Base-by-base conservation (phyloP, 352 stramenopile species). In the Pythium pectinolyticum region DNA sequence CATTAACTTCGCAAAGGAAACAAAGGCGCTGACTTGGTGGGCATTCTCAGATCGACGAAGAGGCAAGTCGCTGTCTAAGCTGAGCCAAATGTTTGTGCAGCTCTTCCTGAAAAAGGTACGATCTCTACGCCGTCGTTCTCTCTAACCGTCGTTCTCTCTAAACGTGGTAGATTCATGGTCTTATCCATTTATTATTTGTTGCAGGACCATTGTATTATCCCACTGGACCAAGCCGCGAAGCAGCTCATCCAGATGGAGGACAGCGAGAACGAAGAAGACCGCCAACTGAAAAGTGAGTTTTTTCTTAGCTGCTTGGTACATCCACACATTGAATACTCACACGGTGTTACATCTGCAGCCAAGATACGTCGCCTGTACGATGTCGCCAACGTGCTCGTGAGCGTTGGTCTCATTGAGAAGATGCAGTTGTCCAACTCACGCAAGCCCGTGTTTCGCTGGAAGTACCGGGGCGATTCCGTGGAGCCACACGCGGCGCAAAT, bases 311-410 rank as follows among this genome's bases (percentile, higher is more conserved):
- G 32, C 7, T 37, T 7, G 32, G 19, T 19, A 48, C 12, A 17
- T 40, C 19, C 6, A 2, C 4, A 20, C 20, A 10, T 35, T 39
- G 22, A 17, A 22, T 25, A 40, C 30, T 62, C 20, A 48, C 17
- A 50, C 31, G 22, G 20, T 32, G 8, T 34, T 35, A 10, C n/a
- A 40, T 30, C 32, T n/a, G 25, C 68, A 95, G 86, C 95, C 47
- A 98, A 98, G 65, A 97, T 98, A 62, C 89, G 96, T 19, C 84
- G 96, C 25, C 84, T 99, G 27, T 99, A 99, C 62, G 96, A 99
- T 60, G 97, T 99, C 69, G 96, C 96, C 11, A 99, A 99, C 70
- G 96, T 99, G 9, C 85, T 99, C 24, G 80, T 95, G 3, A 94
- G 84, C 50, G 80, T 99, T 15, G 92, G 94, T 0, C 78, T 99